A percentile compares a stretch with the other conserved stretches of the same genome.
Conservation (phyloP, 345 rosid species). For the Eucalyptus polyanthemos region DNA sequence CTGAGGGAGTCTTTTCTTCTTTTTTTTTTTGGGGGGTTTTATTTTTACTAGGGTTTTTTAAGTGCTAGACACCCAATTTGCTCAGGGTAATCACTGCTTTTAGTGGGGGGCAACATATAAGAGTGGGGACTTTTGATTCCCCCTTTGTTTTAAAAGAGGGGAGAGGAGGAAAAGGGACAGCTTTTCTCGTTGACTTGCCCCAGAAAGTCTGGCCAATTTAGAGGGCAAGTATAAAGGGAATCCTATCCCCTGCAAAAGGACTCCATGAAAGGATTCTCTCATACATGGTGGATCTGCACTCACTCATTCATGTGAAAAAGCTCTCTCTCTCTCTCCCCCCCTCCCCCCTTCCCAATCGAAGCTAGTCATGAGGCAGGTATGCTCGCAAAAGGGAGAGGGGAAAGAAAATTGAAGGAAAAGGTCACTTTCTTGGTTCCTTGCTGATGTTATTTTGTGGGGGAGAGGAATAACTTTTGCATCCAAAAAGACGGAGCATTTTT, state of each 20-base stretch:
- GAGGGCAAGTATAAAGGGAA: slow-evolving; percentile 23
- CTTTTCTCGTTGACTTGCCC: slow-evolving; percentile 64
- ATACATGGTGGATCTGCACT: slow-evolving; percentile 30
- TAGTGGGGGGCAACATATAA: slow-evolving; percentile 36
- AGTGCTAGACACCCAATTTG: not conserved
- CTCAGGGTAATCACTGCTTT: slow-evolving; percentile 1
- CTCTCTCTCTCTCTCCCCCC: not conserved
- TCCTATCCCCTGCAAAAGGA: slow-evolving; percentile 25
- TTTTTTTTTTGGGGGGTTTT: not conserved
- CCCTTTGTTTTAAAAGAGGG: not conserved
- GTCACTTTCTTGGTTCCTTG: slow-evolving; percentile 18
- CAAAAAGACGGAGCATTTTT: slow-evolving; percentile 31
- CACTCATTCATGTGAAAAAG: not conserved
- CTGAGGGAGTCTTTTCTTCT: not conserved
- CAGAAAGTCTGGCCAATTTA: slow-evolving; percentile 44
- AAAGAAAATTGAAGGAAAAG: not conserved
- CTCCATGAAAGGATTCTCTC: slow-evolving; percentile 5
- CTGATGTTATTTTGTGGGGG: slow-evolving; percentile 20
- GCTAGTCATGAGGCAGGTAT: slow-evolving; percentile 7
- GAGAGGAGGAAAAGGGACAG: not conserved
- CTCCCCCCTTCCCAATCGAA: not conserved
- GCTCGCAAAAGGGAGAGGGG: slow-evolving; percentile 16
- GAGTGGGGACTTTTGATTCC: not conserved
- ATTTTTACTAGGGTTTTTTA: not conserved
- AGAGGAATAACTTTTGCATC: slow-evolving; percentile 28